Base-by-base conservation (phyloP, 1,284 basidiomycete species). In the Mycena sp. region DNA sequence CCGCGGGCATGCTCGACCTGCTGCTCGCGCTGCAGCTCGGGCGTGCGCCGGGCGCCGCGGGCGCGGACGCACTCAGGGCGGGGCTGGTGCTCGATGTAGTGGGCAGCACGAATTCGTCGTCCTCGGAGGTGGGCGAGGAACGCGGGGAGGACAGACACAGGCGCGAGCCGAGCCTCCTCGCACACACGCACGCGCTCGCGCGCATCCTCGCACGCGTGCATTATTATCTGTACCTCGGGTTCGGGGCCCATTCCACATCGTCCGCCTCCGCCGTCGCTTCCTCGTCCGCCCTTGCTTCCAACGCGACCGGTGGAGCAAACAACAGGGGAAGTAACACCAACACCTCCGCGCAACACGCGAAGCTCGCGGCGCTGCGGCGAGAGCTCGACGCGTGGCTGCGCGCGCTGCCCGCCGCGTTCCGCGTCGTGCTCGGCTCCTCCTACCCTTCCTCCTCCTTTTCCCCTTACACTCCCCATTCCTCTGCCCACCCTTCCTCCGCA, bases 301-400 rank as follows among this genome's bases (percentile, higher is more conserved):
- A 37, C 9, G 16, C 32, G 16, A 37, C 9, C 16, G 32, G 32
- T 37, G n/a, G n/a, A n/a, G n/a, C n/a, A n/a, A n/a, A n/a, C n/a
- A n/a, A n/a, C n/a, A n/a, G n/a, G n/a, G n/a, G n/a, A n/a, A n/a
- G n/a, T n/a, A n/a, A n/a, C n/a, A n/a, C n/a, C n/a, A n/a, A n/a
- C n/a, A n/a, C 10, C 23, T 25, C 25, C 21, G 26, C n/a, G 69
- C 64, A 14, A 68, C 21, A 48, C n/a, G 69, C 64, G 12, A 68
- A 66, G 41, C 55, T 71, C 19, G 51, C 50, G 14, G 50, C 57
- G 21, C 52, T 72, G 23, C 65, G 63, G 26, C 46, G 53, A 11
- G 73, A 74, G 40, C 60, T 74, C 16, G 69, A 67, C 49, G 59
- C 61, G 38, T 74, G 73, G 73, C 69, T 72, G 25, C 69, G 69